Percentiles rank a stretch among this genome's conserved stretches.
These are phyloP conservation scores for Pyricularia pennisetigena DNA, from an alignment of 2,329 filamentous ascomycete species.

Conservation along the genomic window DNA sequence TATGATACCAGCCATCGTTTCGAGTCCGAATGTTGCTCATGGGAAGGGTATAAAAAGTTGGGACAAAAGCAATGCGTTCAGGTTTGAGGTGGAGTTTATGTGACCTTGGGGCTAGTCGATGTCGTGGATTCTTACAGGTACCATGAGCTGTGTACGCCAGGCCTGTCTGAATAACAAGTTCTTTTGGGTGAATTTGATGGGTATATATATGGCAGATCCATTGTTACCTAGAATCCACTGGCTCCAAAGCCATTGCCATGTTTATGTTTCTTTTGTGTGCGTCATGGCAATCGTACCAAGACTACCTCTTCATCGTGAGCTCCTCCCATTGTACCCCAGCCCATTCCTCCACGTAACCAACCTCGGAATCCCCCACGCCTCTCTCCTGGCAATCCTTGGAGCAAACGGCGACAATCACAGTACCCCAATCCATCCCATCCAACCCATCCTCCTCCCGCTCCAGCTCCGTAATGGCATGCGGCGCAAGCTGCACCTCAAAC, in stretches of 20 bases:
- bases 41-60: neutral
- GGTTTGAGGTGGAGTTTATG: neutral
- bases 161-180: neutral
- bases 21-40: neutral
- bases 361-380: constrained; percentile 47
- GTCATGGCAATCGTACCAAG: neutral
- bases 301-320: constrained; percentile 26
- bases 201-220: neutral
- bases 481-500: constrained; percentile 89
- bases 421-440: constrained; percentile 98
- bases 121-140: neutral
- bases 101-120: neutral
- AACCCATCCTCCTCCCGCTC: constrained; percentile 64
- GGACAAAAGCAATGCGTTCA: constrained; percentile 1
- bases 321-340: constrained; percentile 98
- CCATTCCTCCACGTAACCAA: constrained; percentile 89
- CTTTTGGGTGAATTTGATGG: neutral
- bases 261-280: neutral
- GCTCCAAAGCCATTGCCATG: neutral
- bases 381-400: constrained; percentile 62
- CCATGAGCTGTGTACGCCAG: neutral
- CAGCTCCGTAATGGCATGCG: constrained; percentile 80
- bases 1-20: neutral
- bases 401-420: constrained; percentile 79
- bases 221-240: neutral